phyloP scores from a whole-genome alignment of 2,329 filamentous ascomycete species.

The Aspergillus brasiliensis region DNA sequence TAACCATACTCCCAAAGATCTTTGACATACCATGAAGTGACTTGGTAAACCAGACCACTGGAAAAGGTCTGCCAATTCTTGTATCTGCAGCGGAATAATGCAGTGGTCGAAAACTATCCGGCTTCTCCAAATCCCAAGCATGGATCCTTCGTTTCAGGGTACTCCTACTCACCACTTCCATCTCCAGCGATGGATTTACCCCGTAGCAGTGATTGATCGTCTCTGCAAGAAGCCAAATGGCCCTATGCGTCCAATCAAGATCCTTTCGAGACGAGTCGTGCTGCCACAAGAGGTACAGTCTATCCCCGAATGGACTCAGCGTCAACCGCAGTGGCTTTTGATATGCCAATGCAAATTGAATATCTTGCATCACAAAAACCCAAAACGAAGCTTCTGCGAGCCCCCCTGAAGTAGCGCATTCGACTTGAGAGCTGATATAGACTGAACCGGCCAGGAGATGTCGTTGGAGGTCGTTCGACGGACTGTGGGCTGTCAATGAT shows the following conservation, averaged over 20 bases:
- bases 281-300: constrained; percentile 31
- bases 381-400: constrained; percentile 40
- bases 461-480: constrained; percentile 36
- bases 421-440: constrained; percentile 38
- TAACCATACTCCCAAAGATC: neutral
- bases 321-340: constrained; percentile 35
- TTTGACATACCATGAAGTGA: constrained; percentile 33
- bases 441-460: constrained; percentile 40
- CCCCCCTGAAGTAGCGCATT: constrained; percentile 35
- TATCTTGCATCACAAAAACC: constrained; percentile 40
- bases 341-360: constrained; percentile 37
- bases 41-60: constrained; percentile 36
- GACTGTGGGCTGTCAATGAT: constrained; percentile 29
- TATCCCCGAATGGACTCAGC: constrained; percentile 35
- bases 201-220: constrained; percentile 38
- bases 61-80: constrained; percentile 32
- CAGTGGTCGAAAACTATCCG: constrained; percentile 33
- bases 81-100: constrained; percentile 33
- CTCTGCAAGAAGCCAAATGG: constrained; percentile 38
- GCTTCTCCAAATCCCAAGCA: constrained; percentile 31
- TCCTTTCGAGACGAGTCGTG: constrained; percentile 27
- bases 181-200: constrained; percentile 20
- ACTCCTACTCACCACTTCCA: constrained; percentile 19
- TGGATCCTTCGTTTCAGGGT: constrained; percentile 28
- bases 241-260: constrained; percentile 37